Evolutionary conservation across 2,329 filamentous ascomycete species (phyloP).

Genomic region (Dothiorella sarmentorum): DNA sequence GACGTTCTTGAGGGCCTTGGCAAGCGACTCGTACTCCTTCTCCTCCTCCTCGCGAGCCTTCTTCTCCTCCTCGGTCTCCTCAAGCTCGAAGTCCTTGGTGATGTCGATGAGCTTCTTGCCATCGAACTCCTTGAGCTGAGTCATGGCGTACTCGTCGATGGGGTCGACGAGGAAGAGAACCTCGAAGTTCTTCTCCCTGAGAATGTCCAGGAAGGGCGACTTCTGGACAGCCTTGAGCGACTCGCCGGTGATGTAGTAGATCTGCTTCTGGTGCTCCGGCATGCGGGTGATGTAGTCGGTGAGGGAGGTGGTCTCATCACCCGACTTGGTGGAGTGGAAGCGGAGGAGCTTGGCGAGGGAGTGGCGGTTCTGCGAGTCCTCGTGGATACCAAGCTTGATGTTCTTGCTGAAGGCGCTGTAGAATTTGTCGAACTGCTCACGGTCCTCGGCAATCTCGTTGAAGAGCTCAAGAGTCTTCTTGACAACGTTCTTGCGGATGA

Average conservation of each 20-base stretch:
- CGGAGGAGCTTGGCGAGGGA: slow-evolving; percentile 95
- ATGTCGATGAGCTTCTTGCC: slow-evolving; percentile 99
- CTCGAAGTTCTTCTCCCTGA: slow-evolving; percentile 99
- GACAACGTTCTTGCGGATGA: slow-evolving; percentile 99
- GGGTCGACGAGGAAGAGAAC: slow-evolving; percentile 99
- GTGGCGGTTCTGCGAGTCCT: slow-evolving; percentile 95
- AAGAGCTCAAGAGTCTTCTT: slow-evolving; percentile 99
- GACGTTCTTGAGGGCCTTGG: slow-evolving; percentile 98
- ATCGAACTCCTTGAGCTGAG: slow-evolving; percentile 99
- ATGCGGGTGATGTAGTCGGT: slow-evolving; percentile 98
- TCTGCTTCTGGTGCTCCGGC: slow-evolving; percentile 99
- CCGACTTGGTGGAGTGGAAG: slow-evolving; percentile 98
- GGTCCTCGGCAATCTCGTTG: slow-evolving; percentile 97
- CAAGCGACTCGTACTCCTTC: slow-evolving; percentile 94
- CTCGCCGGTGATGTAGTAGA: slow-evolving; percentile 99
- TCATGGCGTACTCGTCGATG: slow-evolving; percentile 99
- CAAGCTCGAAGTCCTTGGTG: slow-evolving; percentile 99
- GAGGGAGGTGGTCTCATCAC: slow-evolving; percentile 91
- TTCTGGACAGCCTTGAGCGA: slow-evolving; percentile 96
- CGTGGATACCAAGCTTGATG: slow-evolving; percentile 99
- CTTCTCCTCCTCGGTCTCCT: slow-evolving; percentile 99
- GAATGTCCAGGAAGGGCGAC: slow-evolving; percentile 97
- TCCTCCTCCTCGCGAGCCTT: slow-evolving; percentile 88
- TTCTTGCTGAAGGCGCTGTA: slow-evolving; percentile 99
- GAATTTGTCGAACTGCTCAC: slow-evolving; percentile 99